Evolutionary conservation across 495 filamentous ascomycete species (phyloP).

Genomic region (Extremus antarcticus): DNA sequence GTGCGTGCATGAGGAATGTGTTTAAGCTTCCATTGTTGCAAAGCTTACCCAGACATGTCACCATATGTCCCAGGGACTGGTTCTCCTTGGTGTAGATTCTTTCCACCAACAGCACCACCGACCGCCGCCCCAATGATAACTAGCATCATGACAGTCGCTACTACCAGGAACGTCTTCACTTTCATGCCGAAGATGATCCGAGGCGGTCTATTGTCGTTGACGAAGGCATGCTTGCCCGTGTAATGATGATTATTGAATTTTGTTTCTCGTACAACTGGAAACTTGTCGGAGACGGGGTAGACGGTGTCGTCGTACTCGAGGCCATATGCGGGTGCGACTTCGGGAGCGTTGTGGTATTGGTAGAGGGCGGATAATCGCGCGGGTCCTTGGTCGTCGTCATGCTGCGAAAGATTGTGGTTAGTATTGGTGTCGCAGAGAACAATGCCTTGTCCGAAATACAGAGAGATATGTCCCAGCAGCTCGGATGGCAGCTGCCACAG

Average conservation of each 20-base stretch:
- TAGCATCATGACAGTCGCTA: constrained; percentile 13
- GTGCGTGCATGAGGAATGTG: constrained; percentile 12
- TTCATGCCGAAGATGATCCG: constrained; percentile 22
- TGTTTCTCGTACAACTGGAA: constrained; percentile 14
- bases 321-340: constrained; percentile 20
- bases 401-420: not conserved
- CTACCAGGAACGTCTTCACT: constrained; percentile 16
- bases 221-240: constrained; percentile 18
- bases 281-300: constrained; percentile 20
- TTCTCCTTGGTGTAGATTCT: not conserved
- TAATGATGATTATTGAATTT: constrained; percentile 7
- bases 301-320: constrained; percentile 20
- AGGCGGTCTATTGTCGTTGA: constrained; percentile 16
- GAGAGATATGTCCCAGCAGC: not conserved
- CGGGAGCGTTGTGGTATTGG: constrained; percentile 22
- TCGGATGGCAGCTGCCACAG: not conserved
- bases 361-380: constrained; percentile 18
- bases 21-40: not conserved
- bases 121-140: constrained; percentile 17
- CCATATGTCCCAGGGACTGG: not conserved
- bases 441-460: not conserved
- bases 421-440: not conserved
- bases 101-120: constrained; percentile 17
- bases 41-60: not conserved
- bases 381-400: not conserved